Evolutionary conservation across 768 basidiomycete species (phyloP), one percentile per base, ranked within the genome.

Genomic region (Lactarius akahatsu): DNA sequence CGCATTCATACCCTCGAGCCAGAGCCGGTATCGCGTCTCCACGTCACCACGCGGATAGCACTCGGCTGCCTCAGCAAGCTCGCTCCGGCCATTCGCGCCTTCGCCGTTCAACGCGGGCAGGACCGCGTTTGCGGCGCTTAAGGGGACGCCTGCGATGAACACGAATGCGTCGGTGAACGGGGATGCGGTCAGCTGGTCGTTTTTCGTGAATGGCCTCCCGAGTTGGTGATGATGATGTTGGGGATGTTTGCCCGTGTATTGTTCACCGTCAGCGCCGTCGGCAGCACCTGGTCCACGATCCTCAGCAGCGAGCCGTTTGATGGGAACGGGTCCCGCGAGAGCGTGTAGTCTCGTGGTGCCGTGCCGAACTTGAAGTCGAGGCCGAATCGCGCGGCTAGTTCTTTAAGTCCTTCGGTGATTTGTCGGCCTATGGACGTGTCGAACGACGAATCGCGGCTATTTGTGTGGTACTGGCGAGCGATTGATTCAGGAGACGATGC

Each of bases 171-270:
- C 85, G 0, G 77, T 74, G 73, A 90, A 94, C 0, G 92, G 90
- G 7, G 84, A 86, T 1, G 84, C 83, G 0, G 90, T 90, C 55
- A 93, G 81, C 70, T 91, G 87, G 74, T 94, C 92, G 73, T 93
- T 91, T 74, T 86, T 85, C 36, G 88, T 89, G 77, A 94, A 94
- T 2, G 85, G 72, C 80, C 84, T 15, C 83, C 88, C 2, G 88
- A 82, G 76, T 89, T 87, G 61, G 80, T 77, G 64, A 92, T 83
- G 74, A 89, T 83, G 70, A 91, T 78, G 69, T 82, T 86, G 40
- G 89, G 86, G 57, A 84, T 82, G 2, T 74, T 74, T 5, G 83
- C 81, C 30, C 89, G 84, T 2, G 85, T 78, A 74, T 90, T 90
- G 78, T 90, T 87, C 72, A 85, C 75, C 5, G 82, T 76, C 43